Conservation (phyloP, 2,329 filamentous ascomycete genomes). For the Pestalotiopsis sp. region DNA sequence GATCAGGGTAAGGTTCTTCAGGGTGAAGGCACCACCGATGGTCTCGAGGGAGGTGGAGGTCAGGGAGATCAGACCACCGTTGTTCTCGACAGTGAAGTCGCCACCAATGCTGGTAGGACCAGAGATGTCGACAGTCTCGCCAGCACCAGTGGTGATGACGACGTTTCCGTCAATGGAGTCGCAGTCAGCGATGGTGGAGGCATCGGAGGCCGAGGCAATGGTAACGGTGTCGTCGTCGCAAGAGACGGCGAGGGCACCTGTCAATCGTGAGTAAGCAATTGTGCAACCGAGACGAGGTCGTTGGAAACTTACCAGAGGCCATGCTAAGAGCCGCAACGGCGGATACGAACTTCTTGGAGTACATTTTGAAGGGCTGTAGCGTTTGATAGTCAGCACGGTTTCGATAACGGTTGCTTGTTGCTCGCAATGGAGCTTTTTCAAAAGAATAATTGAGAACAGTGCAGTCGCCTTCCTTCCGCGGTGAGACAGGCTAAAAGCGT, state of each 20-base stretch:
- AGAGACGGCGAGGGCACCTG: slow-evolving; percentile 28
- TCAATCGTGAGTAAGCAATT: slow-evolving; percentile 18
- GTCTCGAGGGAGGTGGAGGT: slow-evolving; percentile 58
- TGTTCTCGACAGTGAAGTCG: slow-evolving; percentile 60
- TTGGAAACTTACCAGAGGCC: slow-evolving; percentile 40
- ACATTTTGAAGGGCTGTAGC: slow-evolving; percentile 40
- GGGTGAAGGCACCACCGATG: slow-evolving; percentile 69
- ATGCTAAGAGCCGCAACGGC: slow-evolving; percentile 45
- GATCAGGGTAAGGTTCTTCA: slow-evolving; percentile 69
- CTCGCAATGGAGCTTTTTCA: slow-evolving; percentile 7
- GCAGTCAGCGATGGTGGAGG: slow-evolving; percentile 62
- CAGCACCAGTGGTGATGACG: slow-evolving; percentile 57
- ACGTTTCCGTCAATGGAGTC: slow-evolving; percentile 68
- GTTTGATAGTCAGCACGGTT: background rate
- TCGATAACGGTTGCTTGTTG: background rate
- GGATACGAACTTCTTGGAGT: slow-evolving; percentile 43
- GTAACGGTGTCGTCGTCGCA: slow-evolving; percentile 45
- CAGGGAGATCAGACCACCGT: slow-evolving; percentile 61
- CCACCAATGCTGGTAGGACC: slow-evolving; percentile 56
- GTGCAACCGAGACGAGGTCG: background rate
- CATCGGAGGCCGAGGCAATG: slow-evolving; percentile 65
- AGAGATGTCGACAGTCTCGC: slow-evolving; percentile 60
- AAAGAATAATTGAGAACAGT: slow-evolving; percentile 2
- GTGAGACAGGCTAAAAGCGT: background rate
- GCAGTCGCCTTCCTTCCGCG: background rate